phyloP scores from a whole-genome alignment of 2,329 filamentous ascomycete species.

The Dactylellina leptospora region DNA sequence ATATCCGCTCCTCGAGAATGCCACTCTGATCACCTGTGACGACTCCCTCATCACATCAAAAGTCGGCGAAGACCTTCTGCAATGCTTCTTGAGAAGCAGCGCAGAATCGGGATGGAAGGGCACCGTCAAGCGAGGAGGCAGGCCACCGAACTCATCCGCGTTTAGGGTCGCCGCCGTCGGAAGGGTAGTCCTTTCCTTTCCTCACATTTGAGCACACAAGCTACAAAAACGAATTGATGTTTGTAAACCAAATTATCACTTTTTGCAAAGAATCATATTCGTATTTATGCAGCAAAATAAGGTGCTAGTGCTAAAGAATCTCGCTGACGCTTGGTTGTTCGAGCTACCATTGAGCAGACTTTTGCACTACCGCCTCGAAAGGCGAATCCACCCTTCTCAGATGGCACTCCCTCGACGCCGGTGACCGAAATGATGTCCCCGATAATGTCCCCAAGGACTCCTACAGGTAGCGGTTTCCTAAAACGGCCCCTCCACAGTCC shows the following conservation, averaged over 20 bases:
- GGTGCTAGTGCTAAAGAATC: neutral
- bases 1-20: conserved; percentile 68
- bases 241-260: conserved; percentile 51
- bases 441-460: conserved; percentile 62
- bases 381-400: conserved; percentile 67
- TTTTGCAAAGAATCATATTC: conserved; percentile 44
- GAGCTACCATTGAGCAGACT: conserved; percentile 59
- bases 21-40: conserved; percentile 74
- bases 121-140: conserved; percentile 65
- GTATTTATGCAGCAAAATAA: conserved; percentile 44
- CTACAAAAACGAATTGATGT: conserved; percentile 45
- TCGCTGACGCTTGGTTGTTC: neutral
- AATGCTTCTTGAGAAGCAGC: conserved; percentile 75
- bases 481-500: conserved; percentile 75
- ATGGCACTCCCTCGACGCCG: conserved; percentile 64
- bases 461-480: conserved; percentile 30
- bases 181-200: conserved; percentile 72
- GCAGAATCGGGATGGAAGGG: conserved; percentile 72
- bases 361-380: conserved; percentile 71
- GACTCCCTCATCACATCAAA: conserved; percentile 72
- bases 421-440: conserved; percentile 57
- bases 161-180: conserved; percentile 79
- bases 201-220: conserved; percentile 24
- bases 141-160: conserved; percentile 63
- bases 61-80: conserved; percentile 72